phyloP scores from a whole-genome alignment of 176 grass and related monocot genomes.

The Hordeum vulgare region DNA sequence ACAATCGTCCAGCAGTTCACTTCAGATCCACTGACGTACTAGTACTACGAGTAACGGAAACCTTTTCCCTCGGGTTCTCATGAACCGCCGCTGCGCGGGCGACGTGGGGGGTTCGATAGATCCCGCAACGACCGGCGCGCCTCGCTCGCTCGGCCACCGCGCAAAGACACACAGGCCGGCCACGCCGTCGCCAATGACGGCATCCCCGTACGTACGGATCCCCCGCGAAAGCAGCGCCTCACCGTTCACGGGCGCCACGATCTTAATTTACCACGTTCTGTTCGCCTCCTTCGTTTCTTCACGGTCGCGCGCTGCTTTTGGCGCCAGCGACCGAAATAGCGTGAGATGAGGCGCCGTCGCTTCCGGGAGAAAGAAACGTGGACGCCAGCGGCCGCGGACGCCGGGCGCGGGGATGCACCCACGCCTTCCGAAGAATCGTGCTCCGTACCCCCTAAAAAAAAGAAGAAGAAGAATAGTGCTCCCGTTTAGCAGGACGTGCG shows the following conservation, averaged over 20 bases:
- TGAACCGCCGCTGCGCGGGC: neutral
- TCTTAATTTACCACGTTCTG: neutral
- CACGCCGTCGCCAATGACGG: neutral
- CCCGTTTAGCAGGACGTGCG: neutral
- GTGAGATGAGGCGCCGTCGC: neutral
- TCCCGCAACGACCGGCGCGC: neutral
- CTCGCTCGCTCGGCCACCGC: neutral
- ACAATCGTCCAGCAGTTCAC: neutral
- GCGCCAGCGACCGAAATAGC: slow-evolving; percentile 11
- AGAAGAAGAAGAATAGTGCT: slow-evolving; percentile 22
- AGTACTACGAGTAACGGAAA: neutral
- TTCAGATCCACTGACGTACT: neutral
- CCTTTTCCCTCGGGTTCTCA: neutral
- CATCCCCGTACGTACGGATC: neutral
- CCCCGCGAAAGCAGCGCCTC: neutral
- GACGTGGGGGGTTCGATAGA: neutral
- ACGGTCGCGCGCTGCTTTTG: neutral
- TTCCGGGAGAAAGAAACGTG: slow-evolving; percentile 20
- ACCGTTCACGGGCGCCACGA: neutral
- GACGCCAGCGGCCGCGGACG: neutral
- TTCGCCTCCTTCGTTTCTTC: neutral
- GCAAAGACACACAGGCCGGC: neutral
- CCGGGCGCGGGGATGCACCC: neutral
- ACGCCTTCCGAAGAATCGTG: slow-evolving; percentile 17
- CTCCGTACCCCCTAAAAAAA: too few relatives aligned